Conservation (phyloP, 78 protist species). For the Blattamonas nauphoetae region DNA sequence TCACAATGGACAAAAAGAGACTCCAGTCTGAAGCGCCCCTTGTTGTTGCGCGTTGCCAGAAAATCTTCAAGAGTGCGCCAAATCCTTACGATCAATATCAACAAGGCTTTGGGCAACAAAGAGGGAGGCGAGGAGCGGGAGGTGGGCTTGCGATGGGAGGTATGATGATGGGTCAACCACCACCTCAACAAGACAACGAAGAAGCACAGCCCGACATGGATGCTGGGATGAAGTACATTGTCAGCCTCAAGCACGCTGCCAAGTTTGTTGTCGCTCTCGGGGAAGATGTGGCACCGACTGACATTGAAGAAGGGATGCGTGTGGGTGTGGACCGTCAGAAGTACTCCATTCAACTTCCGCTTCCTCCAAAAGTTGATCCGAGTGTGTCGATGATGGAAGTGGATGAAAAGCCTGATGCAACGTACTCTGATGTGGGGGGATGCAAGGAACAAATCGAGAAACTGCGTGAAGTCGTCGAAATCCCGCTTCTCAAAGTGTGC, state of each 20-base stretch:
- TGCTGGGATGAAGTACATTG: constrained; percentile 81
- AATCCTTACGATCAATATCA: constrained; percentile 21
- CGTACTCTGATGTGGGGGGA: constrained; percentile 99
- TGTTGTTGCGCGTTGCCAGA: constrained; percentile 94
- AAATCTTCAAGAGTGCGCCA: constrained; percentile 64
- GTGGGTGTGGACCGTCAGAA: constrained; percentile 93
- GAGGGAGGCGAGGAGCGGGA: neutral
- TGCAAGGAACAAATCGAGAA: constrained; percentile 93
- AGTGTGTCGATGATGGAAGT: constrained; percentile 98
- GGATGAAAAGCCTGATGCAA: constrained; percentile 99
- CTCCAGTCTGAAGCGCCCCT: constrained; percentile 82
- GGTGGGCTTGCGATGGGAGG: neutral
- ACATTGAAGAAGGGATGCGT: constrained; percentile 99
- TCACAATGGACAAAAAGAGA: constrained; percentile 75
- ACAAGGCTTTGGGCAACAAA: neutral
- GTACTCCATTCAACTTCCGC: constrained; percentile 93
- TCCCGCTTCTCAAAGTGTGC: constrained; percentile 84
- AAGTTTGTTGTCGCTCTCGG: constrained; percentile 98
- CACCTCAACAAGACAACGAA: neutral
- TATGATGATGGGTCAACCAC: neutral
- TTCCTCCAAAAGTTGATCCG: constrained; percentile 99
- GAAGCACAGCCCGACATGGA: neutral
- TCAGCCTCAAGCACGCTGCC: constrained; percentile 85
- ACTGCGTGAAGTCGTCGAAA: constrained; percentile 96
- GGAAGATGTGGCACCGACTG: constrained; percentile 90